phyloP scores from a whole-genome alignment of 345 rosid species.

The Murraya paniculata region DNA sequence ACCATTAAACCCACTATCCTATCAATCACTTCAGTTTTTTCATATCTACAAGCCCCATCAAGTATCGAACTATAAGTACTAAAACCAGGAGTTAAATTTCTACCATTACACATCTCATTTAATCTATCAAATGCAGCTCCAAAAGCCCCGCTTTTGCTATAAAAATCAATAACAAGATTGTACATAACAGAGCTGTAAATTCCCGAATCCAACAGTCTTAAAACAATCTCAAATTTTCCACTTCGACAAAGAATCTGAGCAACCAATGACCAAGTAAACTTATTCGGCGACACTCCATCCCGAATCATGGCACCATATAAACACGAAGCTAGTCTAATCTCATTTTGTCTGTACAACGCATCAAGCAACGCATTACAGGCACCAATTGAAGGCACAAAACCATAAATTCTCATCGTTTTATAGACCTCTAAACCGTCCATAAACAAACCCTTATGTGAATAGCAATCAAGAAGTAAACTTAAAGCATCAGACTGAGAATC shows the following conservation, averaged over 20 bases:
- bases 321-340: conserved; percentile 50
- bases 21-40: conserved; percentile 39
- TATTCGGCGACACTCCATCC: conserved; percentile 35
- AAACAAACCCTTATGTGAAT: conserved; percentile 35
- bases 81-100: conserved; percentile 45
- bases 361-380: conserved; percentile 56
- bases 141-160: conserved; percentile 49
- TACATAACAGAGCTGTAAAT: conserved; percentile 48
- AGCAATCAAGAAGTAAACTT: conserved; percentile 45
- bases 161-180: conserved; percentile 46
- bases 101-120: conserved; percentile 43
- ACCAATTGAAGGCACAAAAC: conserved; percentile 33
- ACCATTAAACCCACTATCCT: conserved; percentile 39
- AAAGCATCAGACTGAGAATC: conserved; percentile 27
- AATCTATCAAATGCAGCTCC: conserved; percentile 38
- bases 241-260: conserved; percentile 46
- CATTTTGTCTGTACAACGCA: conserved; percentile 32
- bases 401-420: conserved; percentile 31
- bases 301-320: conserved; percentile 53
- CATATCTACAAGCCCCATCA: conserved; percentile 60
- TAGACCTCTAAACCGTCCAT: conserved; percentile 49
- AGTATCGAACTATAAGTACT: conserved; percentile 48
- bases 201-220: conserved; percentile 43
- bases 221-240: conserved; percentile 44
- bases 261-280: conserved; percentile 47